Evolutionary conservation across 805 yeast genomes (phyloP).

Genomic region (Spathaspora sp.): DNA sequence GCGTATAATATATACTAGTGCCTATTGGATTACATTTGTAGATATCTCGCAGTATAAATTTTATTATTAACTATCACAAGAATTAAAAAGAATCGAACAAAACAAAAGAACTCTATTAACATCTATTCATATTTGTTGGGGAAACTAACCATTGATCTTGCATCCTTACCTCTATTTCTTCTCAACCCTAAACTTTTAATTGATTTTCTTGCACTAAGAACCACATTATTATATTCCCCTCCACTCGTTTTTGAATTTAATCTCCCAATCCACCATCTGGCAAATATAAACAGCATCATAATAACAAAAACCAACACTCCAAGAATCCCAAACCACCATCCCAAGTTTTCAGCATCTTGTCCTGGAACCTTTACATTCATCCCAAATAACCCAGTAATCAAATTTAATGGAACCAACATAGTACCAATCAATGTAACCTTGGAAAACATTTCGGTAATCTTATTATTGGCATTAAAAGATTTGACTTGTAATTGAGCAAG

Average conservation of each 20-base stretch:
- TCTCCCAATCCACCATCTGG: conserved; percentile 19
- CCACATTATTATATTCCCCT: conserved; percentile 8
- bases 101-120: neutral
- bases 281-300: conserved; percentile 11
- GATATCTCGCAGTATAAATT: too few relatives aligned
- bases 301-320: conserved; percentile 24
- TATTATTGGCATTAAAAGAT: conserved; percentile 79
- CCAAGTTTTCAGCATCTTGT: conserved; percentile 28
- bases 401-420: conserved; percentile 80
- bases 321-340: conserved; percentile 29
- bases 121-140: conserved; percentile 32
- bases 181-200: conserved; percentile 25
- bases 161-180: conserved; percentile 22
- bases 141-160: conserved; percentile 37
- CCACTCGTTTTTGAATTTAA: conserved; percentile 7
- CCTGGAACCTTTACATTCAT: conserved; percentile 95
- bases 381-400: conserved; percentile 89
- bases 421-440: conserved; percentile 91
- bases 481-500: conserved; percentile 93
- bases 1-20: neutral
- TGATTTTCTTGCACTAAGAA: conserved; percentile 16
- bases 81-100: neutral
- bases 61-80: neutral
- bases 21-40: too few relatives aligned
- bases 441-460: conserved; percentile 81